Evolutionary conservation across 2,329 filamentous ascomycete species (phyloP).

Genomic region (Plectosphaerella sp.): DNA sequence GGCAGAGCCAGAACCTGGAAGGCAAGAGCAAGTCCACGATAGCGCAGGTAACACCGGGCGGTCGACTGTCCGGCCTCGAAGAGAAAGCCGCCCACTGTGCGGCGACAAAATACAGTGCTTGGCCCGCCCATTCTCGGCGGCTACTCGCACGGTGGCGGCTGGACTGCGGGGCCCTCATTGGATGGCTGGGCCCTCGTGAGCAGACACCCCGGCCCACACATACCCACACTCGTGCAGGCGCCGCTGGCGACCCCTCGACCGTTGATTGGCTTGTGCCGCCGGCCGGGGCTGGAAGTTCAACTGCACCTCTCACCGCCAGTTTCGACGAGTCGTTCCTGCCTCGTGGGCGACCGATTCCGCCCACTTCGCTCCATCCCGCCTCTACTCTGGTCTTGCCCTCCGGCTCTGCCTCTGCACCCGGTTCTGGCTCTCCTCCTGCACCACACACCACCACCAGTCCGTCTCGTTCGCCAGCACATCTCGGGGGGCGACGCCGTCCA

Average conservation of each 20-base stretch:
- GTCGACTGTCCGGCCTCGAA: no score
- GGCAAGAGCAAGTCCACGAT: no score
- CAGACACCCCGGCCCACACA: constrained; percentile 8
- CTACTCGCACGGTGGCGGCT: constrained; percentile 5
- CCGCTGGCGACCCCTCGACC: constrained; percentile 8
- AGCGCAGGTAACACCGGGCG: no score
- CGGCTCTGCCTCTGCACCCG: no score
- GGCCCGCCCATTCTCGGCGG: neutral
- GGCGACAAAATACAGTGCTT: constrained; percentile 10
- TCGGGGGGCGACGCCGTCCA: neutral
- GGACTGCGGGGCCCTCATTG: constrained; percentile 12
- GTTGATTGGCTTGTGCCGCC: constrained; percentile 18
- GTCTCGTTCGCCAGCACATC: constrained; percentile 4
- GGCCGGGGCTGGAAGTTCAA: constrained; percentile 20
- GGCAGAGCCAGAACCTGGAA: no score
- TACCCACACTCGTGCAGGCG: constrained; percentile 16
- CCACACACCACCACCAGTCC: constrained; percentile 5
- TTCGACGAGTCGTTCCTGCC: constrained; percentile 14
- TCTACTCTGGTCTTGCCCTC: neutral
- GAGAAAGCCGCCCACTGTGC: neutral
- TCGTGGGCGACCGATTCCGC: constrained; percentile 11
- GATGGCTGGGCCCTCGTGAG: constrained; percentile 10
- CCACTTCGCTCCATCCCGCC: constrained; percentile 8
- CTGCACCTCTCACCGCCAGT: constrained; percentile 24
- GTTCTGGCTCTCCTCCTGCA: neutral